Base-by-base conservation (phyloP, 768 basidiomycete species). In the Mycena latifolia region DNA sequence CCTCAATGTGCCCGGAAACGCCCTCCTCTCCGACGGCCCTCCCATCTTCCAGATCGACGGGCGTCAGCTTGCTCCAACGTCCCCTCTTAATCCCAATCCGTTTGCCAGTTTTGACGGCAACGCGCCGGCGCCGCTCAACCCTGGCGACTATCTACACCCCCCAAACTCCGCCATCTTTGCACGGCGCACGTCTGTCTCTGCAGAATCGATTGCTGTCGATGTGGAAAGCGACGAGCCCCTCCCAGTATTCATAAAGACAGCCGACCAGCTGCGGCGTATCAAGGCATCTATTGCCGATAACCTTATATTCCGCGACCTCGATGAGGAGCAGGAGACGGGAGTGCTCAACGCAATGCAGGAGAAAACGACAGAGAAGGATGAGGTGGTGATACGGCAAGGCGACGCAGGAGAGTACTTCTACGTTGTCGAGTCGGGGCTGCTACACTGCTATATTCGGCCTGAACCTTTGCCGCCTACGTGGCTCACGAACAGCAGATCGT, bases 351-450 rank as follows among this genome's bases (percentile, higher is more conserved):
- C 98, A 27, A 99, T 99, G 96, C 92, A 92, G 77, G 98, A 99
- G 80, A 85, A 89, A 50, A 82, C 79, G 8, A 89, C 94, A 17
- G 80, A 78, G 31, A 81, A 86, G 66, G 90, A 91, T 67, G 91
- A 96, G 70, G 90, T 96, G n/a, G 91, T 99, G 66, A 98, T 99
- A 71, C 88, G 93, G 54, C 98, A 99, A 78, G 98, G 98, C 51
- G 96, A 98, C 71, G 93, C 94, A 22, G 98, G 98, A 58, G 96
- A 98, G 73, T 96, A 90, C 79, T 99, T 98, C 78, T 99, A 99
- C 78, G 94, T 98, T 57, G 95, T 99, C 69, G 98, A 99, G 79
- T 85, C 86, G 47, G 98, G 98, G 2, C 80, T 89, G 62, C 83
- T 99, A 66, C 85, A 96, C 71, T 93, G 95, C 76, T 98, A 90